phyloP scores from a whole-genome alignment of 345 rosid genomes.

The Salix dunnii region DNA sequence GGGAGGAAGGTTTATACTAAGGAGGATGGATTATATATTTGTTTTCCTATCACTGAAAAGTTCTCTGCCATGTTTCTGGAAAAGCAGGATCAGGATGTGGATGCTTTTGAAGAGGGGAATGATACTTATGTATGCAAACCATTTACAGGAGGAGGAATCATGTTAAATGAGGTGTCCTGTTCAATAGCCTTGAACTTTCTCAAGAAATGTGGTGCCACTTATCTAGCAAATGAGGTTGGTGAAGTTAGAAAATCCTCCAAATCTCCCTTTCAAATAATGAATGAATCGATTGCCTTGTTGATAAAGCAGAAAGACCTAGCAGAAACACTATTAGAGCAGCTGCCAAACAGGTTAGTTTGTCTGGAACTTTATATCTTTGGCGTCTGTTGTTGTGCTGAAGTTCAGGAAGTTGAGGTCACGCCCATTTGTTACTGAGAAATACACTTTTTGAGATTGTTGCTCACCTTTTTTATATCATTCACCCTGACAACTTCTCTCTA shows the following conservation, averaged over 20 bases:
- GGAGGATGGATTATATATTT: slow-evolving; percentile 51
- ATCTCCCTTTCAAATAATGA: slow-evolving; percentile 59
- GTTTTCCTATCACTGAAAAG: slow-evolving; percentile 72
- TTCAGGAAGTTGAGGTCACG: neutral
- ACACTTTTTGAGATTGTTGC: no score
- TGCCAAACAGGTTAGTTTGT: slow-evolving; percentile 62
- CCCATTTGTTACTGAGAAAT: no score
- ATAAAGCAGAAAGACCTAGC: slow-evolving; percentile 52
- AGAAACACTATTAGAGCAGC: slow-evolving; percentile 50
- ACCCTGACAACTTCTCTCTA: slow-evolving; percentile 3
- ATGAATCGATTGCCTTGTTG: slow-evolving; percentile 50
- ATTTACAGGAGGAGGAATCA: slow-evolving; percentile 24
- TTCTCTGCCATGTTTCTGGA: slow-evolving; percentile 47
- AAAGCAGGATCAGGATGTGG: slow-evolving; percentile 26
- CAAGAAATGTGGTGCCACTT: slow-evolving; percentile 55
- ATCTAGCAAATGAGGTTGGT: slow-evolving; percentile 43
- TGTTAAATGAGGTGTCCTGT: slow-evolving; percentile 43
- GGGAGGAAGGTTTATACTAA: slow-evolving; percentile 57
- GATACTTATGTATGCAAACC: slow-evolving; percentile 21
- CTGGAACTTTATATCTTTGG: slow-evolving; percentile 10
- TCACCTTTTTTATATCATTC: neutral
- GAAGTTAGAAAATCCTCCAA: slow-evolving; percentile 53
- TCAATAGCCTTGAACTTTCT: slow-evolving; percentile 55
- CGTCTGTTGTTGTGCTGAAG: neutral
- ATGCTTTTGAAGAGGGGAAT: slow-evolving; percentile 28